Evolutionary conservation across 2,329 filamentous ascomycete species (phyloP), one percentile per base, ranked within the genome.

Genomic region (Fusarium falciforme): DNA sequence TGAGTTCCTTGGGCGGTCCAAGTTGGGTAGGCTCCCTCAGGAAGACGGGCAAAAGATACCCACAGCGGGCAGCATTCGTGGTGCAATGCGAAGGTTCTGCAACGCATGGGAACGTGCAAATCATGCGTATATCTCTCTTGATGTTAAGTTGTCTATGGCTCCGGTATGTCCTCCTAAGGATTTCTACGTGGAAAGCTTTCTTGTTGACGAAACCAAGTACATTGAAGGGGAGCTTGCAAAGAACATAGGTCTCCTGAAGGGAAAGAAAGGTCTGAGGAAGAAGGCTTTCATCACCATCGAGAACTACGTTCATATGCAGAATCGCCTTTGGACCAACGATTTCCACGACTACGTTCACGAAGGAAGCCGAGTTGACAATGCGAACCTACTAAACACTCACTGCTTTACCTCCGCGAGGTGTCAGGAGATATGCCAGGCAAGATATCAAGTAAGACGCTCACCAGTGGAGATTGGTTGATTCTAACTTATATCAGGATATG

Each of bases 271-370:
- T 10, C 40, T 52, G 47, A 38, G 9, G 12, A 55, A 55, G 31
- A 55, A 55, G 22, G 55, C n/a, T 17, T 67, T 63, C 25, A 47
- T 67, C 6, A 64, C 60, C 25, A 59, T 42, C n/a, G 60, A 67
- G 52, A 67, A 67, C 17, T 64, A 38, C 35, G 40, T 60, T 25
- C 12, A 59, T n/a, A 22, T 59, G n/a, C 35, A 59, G 29, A 27
- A 59, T 16, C n/a, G 22, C 16, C 22, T 63, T 7, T 67, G 31
- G 65, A 49, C n/a, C 25, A 63, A 29, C n/a, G 42, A 67, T 31
- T 38, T 44, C 31, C 22, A 67, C 36, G 31, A 67, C n/a, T 67
- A 63, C 25, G 25, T 67, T 12, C 54, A 67, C 27, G 54, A 67
- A 20, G 60, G 60, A 10, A 44, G 22, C 54, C 54, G 42, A 8